A percentile compares a stretch with the other conserved stretches of the same genome.
phyloP scores from a whole-genome alignment of 2,329 filamentous ascomycete genomes.

The Cryphonectria parasitica region DNA sequence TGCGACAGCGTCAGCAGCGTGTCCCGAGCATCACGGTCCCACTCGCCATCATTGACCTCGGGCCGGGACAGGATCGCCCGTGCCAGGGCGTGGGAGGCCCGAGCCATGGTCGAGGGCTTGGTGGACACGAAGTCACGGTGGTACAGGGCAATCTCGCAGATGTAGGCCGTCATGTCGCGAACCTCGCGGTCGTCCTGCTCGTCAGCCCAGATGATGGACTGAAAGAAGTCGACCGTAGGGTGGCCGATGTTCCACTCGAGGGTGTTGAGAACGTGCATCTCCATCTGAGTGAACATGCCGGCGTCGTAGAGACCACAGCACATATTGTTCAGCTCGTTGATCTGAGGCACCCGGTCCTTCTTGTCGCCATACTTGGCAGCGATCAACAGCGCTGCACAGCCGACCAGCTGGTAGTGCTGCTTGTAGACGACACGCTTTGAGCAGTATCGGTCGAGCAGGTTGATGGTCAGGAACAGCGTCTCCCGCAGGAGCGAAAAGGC shows the following conservation, averaged over 20 bases:
- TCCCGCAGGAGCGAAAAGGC: conserved; percentile 93
- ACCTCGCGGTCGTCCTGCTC: conserved; percentile 80
- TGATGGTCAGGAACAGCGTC: conserved; percentile 94
- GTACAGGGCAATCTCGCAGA: conserved; percentile 93
- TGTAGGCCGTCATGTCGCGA: conserved; percentile 92
- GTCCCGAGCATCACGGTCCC: conserved; percentile 73
- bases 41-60: conserved; percentile 75
- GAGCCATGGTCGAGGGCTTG: conserved; percentile 86
- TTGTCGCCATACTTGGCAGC: conserved; percentile 98
- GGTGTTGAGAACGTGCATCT: conserved; percentile 98
- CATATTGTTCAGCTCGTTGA: conserved; percentile 97
- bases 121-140: conserved; percentile 96
- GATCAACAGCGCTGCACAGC: conserved; percentile 93
- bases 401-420: conserved; percentile 97
- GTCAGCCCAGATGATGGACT: conserved; percentile 84
- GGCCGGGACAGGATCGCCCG: conserved; percentile 81
- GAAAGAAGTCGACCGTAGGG: conserved; percentile 92
- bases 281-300: conserved; percentile 99
- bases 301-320: conserved; percentile 98
- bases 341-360: conserved; percentile 97
- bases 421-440: conserved; percentile 98
- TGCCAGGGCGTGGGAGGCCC: conserved; percentile 82
- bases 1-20: conserved; percentile 65
- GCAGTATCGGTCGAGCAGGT: conserved; percentile 96
- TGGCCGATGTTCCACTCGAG: conserved; percentile 96